A percentile compares a stretch with the other conserved stretches of the same genome.
phyloP scores from a whole-genome alignment of 208 protist species.

The Trypanosoma vivax region DNA sequence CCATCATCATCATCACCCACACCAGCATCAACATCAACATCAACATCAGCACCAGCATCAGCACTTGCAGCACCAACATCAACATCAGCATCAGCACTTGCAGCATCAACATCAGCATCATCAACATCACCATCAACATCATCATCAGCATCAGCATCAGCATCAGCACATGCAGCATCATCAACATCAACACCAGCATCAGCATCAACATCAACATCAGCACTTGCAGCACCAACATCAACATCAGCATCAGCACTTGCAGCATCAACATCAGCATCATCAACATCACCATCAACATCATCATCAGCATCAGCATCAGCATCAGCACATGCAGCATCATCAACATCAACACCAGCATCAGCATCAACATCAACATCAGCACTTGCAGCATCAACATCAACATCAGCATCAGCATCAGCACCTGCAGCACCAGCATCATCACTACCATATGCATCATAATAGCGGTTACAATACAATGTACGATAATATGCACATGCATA shows the following conservation, averaged over 20 bases:
- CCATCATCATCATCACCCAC: slow-evolving; percentile 17
- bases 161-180: neutral
- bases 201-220: slow-evolving; percentile 1
- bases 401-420: neutral
- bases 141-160: slow-evolving; percentile 10
- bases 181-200: neutral
- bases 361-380: neutral
- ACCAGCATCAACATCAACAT: neutral
- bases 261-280: slow-evolving; percentile 14
- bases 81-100: neutral
- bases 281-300: slow-evolving; percentile 21
- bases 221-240: neutral
- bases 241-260: neutral
- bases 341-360: neutral
- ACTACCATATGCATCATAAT: slow-evolving; percentile 16
- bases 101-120: neutral
- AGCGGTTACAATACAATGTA: slow-evolving; percentile 19
- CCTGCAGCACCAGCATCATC: neutral
- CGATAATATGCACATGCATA: slow-evolving; percentile 11
- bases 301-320: slow-evolving; percentile 10
- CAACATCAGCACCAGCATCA: neutral
- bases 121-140: slow-evolving; percentile 7
- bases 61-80: neutral
- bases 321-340: slow-evolving; percentile 13
- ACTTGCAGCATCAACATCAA: neutral